These are phyloP conservation scores for Ricinus communis DNA, from an alignment of 345 rosid genomes.

Conservation along the genomic window DNA sequence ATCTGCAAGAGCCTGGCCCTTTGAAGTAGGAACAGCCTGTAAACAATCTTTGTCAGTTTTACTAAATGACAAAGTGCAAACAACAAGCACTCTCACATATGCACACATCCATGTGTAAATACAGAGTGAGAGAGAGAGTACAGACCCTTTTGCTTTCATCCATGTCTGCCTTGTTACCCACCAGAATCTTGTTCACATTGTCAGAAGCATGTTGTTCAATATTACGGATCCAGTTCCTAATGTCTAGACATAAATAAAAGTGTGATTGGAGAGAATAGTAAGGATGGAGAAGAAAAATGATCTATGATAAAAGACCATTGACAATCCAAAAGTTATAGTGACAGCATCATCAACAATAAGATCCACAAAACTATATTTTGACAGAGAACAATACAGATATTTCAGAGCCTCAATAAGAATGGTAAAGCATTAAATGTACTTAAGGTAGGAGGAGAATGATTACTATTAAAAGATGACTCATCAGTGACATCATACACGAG, in stretches of 20 bases:
- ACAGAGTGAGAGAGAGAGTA: constrained; percentile 11
- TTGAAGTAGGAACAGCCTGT: constrained; percentile 90
- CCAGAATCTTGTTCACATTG: constrained; percentile 58
- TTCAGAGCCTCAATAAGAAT: background rate
- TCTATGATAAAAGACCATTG: background rate
- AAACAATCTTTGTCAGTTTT: constrained; percentile 10
- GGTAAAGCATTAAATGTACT: background rate
- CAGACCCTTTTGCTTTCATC: constrained; percentile 67
- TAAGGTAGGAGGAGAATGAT: background rate
- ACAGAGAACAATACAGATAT: background rate
- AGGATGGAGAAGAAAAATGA: background rate
- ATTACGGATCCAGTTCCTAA: constrained; percentile 68
- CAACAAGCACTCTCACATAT: background rate
- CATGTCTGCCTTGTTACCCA: constrained; percentile 72
- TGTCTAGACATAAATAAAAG: constrained; percentile 24
- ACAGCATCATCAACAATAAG: background rate
- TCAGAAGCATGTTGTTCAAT: constrained; percentile 69
- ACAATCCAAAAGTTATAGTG: constrained; percentile 5
- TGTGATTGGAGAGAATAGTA: background rate
- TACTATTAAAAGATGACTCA: constrained; percentile 31
- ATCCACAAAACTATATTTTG: background rate
- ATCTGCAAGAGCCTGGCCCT: constrained; percentile 98
- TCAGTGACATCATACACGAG: constrained; percentile 31
- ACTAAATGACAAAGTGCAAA: background rate
- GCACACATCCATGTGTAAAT: background rate